phyloP scores from a whole-genome alignment of 495 filamentous ascomycete species.

The Patellaria atrata region DNA sequence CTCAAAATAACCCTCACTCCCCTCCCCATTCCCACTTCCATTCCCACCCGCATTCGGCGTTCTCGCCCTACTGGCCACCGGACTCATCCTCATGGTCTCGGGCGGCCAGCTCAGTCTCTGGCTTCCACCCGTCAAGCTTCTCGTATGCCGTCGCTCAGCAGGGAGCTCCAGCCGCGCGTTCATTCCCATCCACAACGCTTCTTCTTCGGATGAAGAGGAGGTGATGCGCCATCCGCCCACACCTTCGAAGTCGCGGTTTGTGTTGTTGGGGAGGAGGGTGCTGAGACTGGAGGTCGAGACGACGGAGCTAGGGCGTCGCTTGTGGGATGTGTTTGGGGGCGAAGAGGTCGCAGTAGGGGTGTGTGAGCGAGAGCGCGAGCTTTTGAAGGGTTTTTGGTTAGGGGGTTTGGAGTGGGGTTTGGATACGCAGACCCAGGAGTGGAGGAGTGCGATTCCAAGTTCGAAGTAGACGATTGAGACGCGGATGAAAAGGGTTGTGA shows the following conservation, averaged over 20 bases:
- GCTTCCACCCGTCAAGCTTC: conserved; percentile 16
- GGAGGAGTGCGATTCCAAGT: conserved; percentile 43
- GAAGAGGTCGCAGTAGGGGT: too few relatives aligned
- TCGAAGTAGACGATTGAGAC: conserved; percentile 56
- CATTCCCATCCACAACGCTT: conserved; percentile 55
- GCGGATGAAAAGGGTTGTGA: conserved; percentile 48
- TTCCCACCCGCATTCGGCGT: conserved; percentile 13
- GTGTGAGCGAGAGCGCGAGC: too few relatives aligned
- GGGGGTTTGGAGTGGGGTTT: conserved; percentile 7
- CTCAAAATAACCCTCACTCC: conserved; percentile 13
- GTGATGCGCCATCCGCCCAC: conserved; percentile 62
- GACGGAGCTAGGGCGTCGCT: conserved; percentile 12
- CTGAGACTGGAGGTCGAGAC: conserved; percentile 15
- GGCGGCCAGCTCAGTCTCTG: conserved; percentile 14
- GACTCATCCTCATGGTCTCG: conserved; percentile 15
- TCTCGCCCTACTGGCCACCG: conserved; percentile 19
- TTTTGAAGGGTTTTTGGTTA: too few relatives aligned
- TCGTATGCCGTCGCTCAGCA: conserved; percentile 13
- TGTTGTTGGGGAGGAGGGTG: conserved; percentile 12
- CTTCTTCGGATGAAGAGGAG: conserved; percentile 41
- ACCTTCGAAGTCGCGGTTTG: conserved; percentile 67
- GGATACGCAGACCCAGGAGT: conserved; percentile 39
- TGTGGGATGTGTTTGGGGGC: conserved; percentile 13
- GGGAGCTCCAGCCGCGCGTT: conserved; percentile 62
- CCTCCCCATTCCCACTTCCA: conserved; percentile 6